phyloP scores from a whole-genome alignment of 805 yeast genomes.

The Candida verbasci region DNA sequence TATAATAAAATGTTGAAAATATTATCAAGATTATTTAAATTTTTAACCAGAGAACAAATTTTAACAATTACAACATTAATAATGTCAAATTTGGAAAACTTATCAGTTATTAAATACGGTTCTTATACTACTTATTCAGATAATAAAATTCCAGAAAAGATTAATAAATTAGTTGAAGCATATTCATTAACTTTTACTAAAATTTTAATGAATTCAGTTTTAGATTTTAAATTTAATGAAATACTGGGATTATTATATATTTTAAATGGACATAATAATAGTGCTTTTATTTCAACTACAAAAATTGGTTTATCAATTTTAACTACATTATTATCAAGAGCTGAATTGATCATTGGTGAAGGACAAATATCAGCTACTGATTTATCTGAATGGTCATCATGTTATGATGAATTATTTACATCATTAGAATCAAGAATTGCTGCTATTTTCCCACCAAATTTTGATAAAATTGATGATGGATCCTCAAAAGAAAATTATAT shows the following conservation, averaged over 20 bases:
- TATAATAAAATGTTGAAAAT: slow-evolving; percentile 86
- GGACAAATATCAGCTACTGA: slow-evolving; percentile 53
- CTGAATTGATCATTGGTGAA: slow-evolving; percentile 88
- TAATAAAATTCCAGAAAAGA: slow-evolving; percentile 49
- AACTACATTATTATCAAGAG: slow-evolving; percentile 87
- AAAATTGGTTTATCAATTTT: slow-evolving; percentile 82
- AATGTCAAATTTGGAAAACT: slow-evolving; percentile 73
- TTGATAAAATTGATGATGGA: slow-evolving; percentile 51
- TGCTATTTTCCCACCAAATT: slow-evolving; percentile 74
- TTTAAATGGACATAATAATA: slow-evolving; percentile 65
- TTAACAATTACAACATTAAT: slow-evolving; percentile 72
- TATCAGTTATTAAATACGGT: slow-evolving; percentile 73
- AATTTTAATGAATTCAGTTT: slow-evolving; percentile 75
- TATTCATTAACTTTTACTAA: slow-evolving; percentile 81
- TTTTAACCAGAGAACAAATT: slow-evolving; percentile 71
- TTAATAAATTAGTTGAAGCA: slow-evolving; percentile 61
- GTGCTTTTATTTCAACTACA: slow-evolving; percentile 61
- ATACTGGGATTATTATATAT: slow-evolving; percentile 72
- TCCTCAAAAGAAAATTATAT: slow-evolving; percentile 58
- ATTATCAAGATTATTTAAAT: slow-evolving; percentile 83
- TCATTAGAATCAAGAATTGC: slow-evolving; percentile 73
- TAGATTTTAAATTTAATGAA: slow-evolving; percentile 76
- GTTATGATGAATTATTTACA: slow-evolving; percentile 79
- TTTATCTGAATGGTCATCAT: slow-evolving; percentile 66
- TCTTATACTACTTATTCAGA: slow-evolving; percentile 62